phyloP scores from a whole-genome alignment of 2,329 filamentous ascomycete species.

The Hortaea sp. region DNA sequence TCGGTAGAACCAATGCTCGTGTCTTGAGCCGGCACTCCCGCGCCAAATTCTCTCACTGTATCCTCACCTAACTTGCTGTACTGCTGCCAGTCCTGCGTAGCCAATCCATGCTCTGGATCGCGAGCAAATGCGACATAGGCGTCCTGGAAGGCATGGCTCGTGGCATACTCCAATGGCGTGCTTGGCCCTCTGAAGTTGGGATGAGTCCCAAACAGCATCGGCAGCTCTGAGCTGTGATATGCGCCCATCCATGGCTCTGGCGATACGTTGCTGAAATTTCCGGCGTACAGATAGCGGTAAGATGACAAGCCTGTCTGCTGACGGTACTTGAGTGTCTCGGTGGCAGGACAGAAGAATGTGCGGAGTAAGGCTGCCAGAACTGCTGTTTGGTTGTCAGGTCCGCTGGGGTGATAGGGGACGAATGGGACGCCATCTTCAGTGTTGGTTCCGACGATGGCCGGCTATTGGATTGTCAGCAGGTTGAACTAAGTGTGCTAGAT shows the following conservation, averaged over 20 bases:
- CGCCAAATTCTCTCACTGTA: conserved; percentile 18
- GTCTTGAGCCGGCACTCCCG: conserved; percentile 20
- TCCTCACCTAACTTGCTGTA: conserved; percentile 12
- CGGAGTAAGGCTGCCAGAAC: conserved; percentile 16
- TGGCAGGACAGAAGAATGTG: conserved; percentile 23
- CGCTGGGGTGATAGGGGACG: conserved; percentile 14
- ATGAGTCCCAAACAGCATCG: conserved; percentile 32
- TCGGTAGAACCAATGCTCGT: conserved; percentile 13
- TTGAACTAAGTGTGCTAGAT: background rate
- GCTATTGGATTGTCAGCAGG: conserved; percentile 6
- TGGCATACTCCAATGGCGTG: conserved; percentile 15
- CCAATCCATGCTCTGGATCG: conserved; percentile 23
- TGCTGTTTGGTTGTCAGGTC: conserved; percentile 4
- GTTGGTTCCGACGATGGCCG: conserved; percentile 24
- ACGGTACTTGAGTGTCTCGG: conserved; percentile 20
- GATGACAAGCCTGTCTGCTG: conserved; percentile 18
- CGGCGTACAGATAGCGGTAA: conserved; percentile 29
- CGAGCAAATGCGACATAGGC: conserved; percentile 27
- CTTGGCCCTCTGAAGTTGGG: conserved; percentile 10
- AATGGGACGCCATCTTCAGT: conserved; percentile 25
- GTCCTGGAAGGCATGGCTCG: conserved; percentile 23
- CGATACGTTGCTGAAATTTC: conserved; percentile 33
- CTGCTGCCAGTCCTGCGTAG: conserved; percentile 9
- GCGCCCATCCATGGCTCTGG: conserved; percentile 33
- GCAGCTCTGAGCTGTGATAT: conserved; percentile 32